Evolutionary conservation across 345 rosid species (phyloP).

Genomic region (Aethionema arabicum): DNA sequence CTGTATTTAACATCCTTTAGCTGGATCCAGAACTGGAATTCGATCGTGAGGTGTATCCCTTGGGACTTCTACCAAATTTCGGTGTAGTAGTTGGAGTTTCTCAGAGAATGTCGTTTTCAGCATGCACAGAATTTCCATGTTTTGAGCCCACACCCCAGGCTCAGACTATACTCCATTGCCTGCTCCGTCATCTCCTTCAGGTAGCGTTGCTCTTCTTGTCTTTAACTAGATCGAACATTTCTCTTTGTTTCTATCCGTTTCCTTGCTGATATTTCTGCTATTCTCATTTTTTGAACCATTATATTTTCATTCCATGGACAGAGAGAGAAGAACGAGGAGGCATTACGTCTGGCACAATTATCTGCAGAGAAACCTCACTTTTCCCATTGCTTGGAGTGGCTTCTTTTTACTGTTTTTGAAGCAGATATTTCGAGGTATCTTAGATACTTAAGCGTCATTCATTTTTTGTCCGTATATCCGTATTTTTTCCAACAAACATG

Average conservation of each 20-base stretch:
- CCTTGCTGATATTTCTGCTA: background rate
- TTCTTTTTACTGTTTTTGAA: conserved; percentile 96
- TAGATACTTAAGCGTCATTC: conserved; percentile 2
- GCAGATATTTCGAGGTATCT: conserved; percentile 91
- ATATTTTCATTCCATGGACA: conserved; percentile 40
- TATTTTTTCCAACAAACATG: background rate
- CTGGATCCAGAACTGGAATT: conserved; percentile 98
- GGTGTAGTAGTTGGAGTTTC: conserved; percentile 97
- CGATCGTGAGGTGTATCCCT: conserved; percentile 94
- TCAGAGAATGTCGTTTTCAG: conserved; percentile 96
- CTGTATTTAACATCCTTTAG: conserved; percentile 43
- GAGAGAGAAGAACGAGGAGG: conserved; percentile 93
- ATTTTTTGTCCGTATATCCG: background rate
- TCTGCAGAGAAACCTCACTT: conserved; percentile 98
- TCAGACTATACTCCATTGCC: conserved; percentile 94
- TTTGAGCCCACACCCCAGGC: conserved; percentile 99
- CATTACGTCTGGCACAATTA: conserved; percentile 70
- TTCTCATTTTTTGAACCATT: background rate
- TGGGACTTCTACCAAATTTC: conserved; percentile 94
- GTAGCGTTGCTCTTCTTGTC: conserved; percentile 41
- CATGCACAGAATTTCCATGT: conserved; percentile 95
- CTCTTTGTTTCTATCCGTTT: conserved; percentile 11
- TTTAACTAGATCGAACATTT: conserved; percentile 16
- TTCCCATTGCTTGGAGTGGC: conserved; percentile 97
- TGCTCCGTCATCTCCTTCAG: conserved; percentile 98